Percentiles rank a stretch among this genome's conserved stretches.
Conservation (phyloP, 306 rosid species). For the Quercus alba region DNA sequence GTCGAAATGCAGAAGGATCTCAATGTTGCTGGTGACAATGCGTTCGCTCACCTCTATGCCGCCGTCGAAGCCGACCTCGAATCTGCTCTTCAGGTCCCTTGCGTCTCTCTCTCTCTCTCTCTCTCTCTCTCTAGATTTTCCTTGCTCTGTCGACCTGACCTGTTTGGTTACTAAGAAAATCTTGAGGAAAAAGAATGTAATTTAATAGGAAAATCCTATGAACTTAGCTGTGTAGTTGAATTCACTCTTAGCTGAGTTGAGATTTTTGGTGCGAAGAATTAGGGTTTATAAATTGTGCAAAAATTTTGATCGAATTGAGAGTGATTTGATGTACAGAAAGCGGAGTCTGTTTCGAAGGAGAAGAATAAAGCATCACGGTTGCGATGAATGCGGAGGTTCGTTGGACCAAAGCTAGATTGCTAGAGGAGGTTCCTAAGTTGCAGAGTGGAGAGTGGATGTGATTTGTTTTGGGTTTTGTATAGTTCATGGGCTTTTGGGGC, state of each 20-base stretch:
- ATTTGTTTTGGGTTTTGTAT: too few relatives aligned
- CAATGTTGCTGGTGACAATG: slow-evolving; percentile 83
- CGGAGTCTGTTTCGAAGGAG: slow-evolving; percentile 78
- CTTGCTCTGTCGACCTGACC: slow-evolving; percentile 4
- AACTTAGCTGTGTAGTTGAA: not conserved
- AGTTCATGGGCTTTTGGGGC: too few relatives aligned
- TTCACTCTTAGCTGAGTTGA: not conserved
- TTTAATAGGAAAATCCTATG: not conserved
- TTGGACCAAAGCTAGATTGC: slow-evolving; percentile 79
- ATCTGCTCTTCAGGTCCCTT: slow-evolving; percentile 54
- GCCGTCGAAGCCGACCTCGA: slow-evolving; percentile 73
- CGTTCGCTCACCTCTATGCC: slow-evolving; percentile 81
- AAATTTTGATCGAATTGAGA: not conserved
- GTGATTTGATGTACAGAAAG: slow-evolving; percentile 62
- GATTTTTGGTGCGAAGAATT: not conserved
- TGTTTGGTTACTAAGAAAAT: slow-evolving; percentile 10
- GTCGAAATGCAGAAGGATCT: slow-evolving; percentile 67
- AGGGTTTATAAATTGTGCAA: not conserved
- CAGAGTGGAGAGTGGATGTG: slow-evolving; percentile 33
- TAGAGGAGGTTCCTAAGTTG: slow-evolving; percentile 91
- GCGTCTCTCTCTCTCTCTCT: slow-evolving; percentile 3
- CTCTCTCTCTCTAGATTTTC: not conserved
- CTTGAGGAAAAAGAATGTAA: not conserved
- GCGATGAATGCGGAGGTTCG: slow-evolving; percentile 97
- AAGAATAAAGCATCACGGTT: slow-evolving; percentile 77